Base-by-base conservation (phyloP, 2,329 filamentous ascomycete genomes). In the Fusarium metavorans region DNA sequence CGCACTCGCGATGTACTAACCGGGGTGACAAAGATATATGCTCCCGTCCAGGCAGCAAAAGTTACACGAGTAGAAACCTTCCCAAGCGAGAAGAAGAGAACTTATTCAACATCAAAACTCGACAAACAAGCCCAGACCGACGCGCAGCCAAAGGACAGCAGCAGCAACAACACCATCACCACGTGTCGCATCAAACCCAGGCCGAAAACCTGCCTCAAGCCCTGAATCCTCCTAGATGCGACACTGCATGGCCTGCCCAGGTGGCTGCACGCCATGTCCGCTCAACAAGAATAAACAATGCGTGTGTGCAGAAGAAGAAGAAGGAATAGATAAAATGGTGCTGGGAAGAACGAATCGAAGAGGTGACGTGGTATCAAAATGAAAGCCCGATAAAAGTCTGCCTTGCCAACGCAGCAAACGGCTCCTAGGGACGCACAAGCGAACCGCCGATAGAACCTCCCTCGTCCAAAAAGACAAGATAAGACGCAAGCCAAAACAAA, bases 361-460 rank as follows among this genome's bases (percentile, higher is more conserved):
- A 78, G 70, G 70, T 70, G 75, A 78, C 74, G 69, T 79, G 77
- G 77, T 79, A 78, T 78, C 74, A 78, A 78, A 79, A 76, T 72
- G 67, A 77, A 78, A 76, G 67, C 74, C 77, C 72, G 70, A 72
- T 77, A 76, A 67, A 78, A 68, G 64, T 75, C 71, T 78, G 77
- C 74, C 77, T 74, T 70, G 68, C 74, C 67, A 68, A 66, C 69
- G 71, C 70, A 68, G 73, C 20, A 20, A 73, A 73, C 64, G 62
- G 68, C 58, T 71, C 59, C 67, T 62, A 70, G 73, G 66, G 65
- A 76, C 73, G 66, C 67, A 78, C 63, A 72, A 65, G 65, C 62
- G 56, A 72, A 67, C 70, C 77, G 70, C 69, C 67, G 45, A 72
- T 35, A 66, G 41, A 76, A 78, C 66, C 63, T 48, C 43, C 66